Conservation (phyloP, 805 yeast species). For the Diddensiella transvaalensis region DNA sequence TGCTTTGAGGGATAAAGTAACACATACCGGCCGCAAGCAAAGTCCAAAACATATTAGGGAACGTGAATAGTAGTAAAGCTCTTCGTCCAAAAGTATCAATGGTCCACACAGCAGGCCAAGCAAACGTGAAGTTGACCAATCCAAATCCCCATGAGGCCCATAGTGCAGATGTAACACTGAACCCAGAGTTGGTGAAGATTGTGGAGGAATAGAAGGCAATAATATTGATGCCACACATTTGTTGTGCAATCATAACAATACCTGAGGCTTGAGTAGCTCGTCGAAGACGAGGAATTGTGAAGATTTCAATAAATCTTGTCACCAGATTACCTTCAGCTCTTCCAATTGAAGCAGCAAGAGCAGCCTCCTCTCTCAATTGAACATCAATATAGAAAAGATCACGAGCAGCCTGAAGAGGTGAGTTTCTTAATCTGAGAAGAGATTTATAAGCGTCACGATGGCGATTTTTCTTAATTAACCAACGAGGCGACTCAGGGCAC, state of each 20-base stretch:
- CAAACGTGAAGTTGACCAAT: constrained; percentile 70
- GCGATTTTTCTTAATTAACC: constrained; percentile 53
- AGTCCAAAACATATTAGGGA: constrained; percentile 55
- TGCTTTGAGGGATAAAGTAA: constrained; percentile 55
- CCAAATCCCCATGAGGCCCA: constrained; percentile 85
- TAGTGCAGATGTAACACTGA: constrained; percentile 44
- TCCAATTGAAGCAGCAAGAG: constrained; percentile 19
- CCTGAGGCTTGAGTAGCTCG: constrained; percentile 77
- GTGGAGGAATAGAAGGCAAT: constrained; percentile 81
- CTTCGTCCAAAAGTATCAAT: constrained; percentile 76
- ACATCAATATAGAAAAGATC: constrained; percentile 57
- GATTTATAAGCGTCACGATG: constrained; percentile 49
- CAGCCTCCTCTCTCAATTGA: constrained; percentile 40
- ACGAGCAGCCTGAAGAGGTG: constrained; percentile 55
- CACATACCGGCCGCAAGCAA: constrained; percentile 52
- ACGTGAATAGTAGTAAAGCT: constrained; percentile 48
- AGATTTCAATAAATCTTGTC: constrained; percentile 36
- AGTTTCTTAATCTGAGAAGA: constrained; percentile 43
- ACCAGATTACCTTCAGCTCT: constrained; percentile 27
- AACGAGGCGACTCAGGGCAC: constrained; percentile 67
- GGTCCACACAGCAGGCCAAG: constrained; percentile 73
- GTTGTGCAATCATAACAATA: constrained; percentile 84
- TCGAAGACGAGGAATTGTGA: constrained; percentile 73
- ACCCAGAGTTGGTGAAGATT: constrained; percentile 65
- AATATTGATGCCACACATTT: constrained; percentile 84